Evolutionary conservation across 345 rosid species (phyloP), one percentile per base, ranked within the genome.

Genomic region (Citrus maxima): DNA sequence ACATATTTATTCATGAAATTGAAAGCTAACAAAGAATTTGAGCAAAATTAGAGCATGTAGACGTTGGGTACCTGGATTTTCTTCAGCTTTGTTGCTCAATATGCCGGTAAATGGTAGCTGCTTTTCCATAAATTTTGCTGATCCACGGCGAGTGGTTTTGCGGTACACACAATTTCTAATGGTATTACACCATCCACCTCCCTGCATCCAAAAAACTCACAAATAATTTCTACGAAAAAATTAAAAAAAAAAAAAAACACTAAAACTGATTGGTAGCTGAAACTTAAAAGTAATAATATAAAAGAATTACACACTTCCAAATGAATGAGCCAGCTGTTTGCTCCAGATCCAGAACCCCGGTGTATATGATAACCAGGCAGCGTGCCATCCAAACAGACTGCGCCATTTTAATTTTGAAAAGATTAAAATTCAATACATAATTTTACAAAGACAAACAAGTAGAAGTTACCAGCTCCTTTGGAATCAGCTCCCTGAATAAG

Each of bases 151-250:
- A 28, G 98, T 92, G 19, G 88, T 89, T 83, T 94, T 92, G 21
- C 97, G 85, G 79, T 77, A 91, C 42, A 91, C 86, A 74, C 98
- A 94, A 61, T n/a, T 89, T 77, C 81, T 85, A 9, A 85, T 74
- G 71, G 83, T 82, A 78, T 89, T 83, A 80, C 98, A 93, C 99
- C 97, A 95, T 79, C 98, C 97, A 65, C 99, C 99, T 49, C 99
- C 98, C 99, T 93, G 69, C 72, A 81, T 55, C 59, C 77, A 70
- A 76, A 77, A 49, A 55, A 32, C 21, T 27, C 10, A 35, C 63
- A 55, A 27, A 71, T 71, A 35, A 27, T 51, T 14, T 56, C 34
- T 70, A 25, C 60, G 51, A 49, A 37, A 46, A 40, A 68, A 49
- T 3, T 2, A 13, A 18, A 72, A 22, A 27, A 18, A 72, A n/a